These are phyloP conservation scores for Cubamyces sp. DNA, from an alignment of 768 basidiomycete genomes.

Conservation along the genomic window DNA sequence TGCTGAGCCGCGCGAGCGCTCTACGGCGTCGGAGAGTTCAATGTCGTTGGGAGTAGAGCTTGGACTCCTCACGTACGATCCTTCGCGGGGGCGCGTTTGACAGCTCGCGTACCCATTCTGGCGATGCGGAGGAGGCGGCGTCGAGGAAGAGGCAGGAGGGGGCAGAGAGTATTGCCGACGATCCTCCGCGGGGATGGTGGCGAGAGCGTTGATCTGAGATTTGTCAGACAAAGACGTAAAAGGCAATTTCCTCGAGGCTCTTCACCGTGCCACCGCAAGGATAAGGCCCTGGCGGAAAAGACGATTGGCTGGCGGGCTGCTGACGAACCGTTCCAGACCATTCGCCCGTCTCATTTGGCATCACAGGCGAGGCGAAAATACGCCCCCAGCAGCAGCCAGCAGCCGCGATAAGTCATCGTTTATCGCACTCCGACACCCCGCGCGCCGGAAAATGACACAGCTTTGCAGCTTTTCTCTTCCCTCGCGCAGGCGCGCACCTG, in stretches of 20 bases:
- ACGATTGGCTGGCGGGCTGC: constrained; percentile 2
- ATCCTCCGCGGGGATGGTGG: constrained; percentile 8
- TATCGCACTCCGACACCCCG: not conserved
- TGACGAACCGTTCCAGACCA: constrained; percentile 4
- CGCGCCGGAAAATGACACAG: constrained; percentile 13
- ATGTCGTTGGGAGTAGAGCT: not conserved
- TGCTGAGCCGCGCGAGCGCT: not conserved
- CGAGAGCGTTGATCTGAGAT: constrained; percentile 2
- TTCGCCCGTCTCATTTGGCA: not conserved
- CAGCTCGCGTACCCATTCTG: not conserved
- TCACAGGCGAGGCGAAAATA: not conserved
- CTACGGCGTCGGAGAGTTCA: not conserved
- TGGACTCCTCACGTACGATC: not conserved
- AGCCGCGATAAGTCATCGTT: constrained; percentile 13
- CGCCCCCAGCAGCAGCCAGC: too few species aligned
- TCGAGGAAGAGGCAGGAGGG: not conserved
- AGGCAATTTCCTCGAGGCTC: constrained; percentile 5
- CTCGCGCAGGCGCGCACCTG: not conserved
- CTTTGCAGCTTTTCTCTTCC: not conserved
- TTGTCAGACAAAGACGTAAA: constrained; percentile 7
- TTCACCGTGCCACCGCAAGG: not conserved
- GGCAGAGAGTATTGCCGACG: constrained; percentile 5
- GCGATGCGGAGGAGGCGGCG: not conserved
- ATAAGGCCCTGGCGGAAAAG: not conserved
- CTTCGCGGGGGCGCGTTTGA: not conserved